Conservation (phyloP, 2,329 filamentous ascomycete genomes). For the Pestalotiopsis sp. region DNA sequence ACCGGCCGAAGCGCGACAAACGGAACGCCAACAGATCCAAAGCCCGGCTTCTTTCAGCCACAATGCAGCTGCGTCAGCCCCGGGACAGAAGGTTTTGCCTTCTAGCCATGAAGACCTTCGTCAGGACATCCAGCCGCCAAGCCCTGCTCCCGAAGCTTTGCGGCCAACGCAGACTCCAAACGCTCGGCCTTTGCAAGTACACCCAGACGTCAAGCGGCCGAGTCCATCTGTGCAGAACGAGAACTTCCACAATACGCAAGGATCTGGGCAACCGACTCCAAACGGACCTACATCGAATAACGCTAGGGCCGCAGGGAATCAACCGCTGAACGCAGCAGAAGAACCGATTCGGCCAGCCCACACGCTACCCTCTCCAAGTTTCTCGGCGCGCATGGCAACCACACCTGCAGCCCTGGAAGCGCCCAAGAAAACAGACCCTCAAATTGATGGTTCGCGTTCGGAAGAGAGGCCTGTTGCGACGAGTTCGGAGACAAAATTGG, state of each 20-base stretch:
- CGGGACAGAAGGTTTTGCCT: background rate
- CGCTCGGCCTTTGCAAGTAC: background rate
- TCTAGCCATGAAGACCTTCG: background rate
- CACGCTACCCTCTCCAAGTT: conserved; percentile 58
- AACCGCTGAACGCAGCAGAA: conserved; percentile 14
- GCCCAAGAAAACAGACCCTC: conserved; percentile 76
- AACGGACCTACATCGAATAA: background rate
- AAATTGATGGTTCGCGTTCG: conserved; percentile 65
- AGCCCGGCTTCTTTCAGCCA: background rate
- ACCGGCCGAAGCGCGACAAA: background rate
- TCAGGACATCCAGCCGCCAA: background rate
- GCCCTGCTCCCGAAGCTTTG: background rate
- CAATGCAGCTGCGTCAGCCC: background rate
- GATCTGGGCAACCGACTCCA: background rate
- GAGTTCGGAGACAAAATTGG: conserved; percentile 39
- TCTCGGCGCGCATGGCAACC: conserved; percentile 73
- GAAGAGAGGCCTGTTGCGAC: conserved; percentile 47
- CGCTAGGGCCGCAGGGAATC: background rate
- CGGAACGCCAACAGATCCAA: background rate
- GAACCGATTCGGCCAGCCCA: conserved; percentile 45
- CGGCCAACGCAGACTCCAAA: background rate
- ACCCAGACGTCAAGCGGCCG: background rate
- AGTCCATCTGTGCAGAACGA: background rate
- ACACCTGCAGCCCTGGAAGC: conserved; percentile 71
- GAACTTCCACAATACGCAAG: background rate